Evolutionary conservation across 208 protist genomes (phyloP), one percentile per base, ranked within the genome.

Genomic region (Vickermania spadyakhi): DNA sequence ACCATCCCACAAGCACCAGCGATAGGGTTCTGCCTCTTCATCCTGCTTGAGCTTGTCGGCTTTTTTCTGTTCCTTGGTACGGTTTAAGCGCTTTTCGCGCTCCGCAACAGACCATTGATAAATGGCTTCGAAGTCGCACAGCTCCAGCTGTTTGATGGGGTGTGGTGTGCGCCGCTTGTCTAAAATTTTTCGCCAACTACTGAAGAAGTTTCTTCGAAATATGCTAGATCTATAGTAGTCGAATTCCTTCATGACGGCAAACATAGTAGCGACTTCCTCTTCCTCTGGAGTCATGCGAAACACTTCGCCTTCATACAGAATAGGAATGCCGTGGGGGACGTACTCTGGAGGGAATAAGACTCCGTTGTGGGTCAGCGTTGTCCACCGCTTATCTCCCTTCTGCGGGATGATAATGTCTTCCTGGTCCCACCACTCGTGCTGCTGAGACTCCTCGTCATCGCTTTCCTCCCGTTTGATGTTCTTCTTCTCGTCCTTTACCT

Each of bases 181-280:
- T 1, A 99, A 70, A 21, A 97, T 82, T 60, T 84, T 66, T 21
- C 78, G 75, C 83, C 93, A 99, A 60, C 94, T 96, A 2, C 69
- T 62, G 61, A 98, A 99, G 68, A 99, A 99, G 79, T 99, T 99
- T 50, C 95, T 68, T 54, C 96, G 85, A 74, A 99, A 99, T 28
- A 81, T 58, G 18, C 77, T 69, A 53, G 98, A 98, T 58, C 93
- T 82, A 54, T 96, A 94, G 75, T 98, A 97, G 66, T 99, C 97
- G 25, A 87, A 95, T 52, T 90, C 94, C 77, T 70, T 84, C 73
- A 96, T 75, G 2, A 89, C 73, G 0, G 98, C 98, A 56, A 98
- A 99, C 78, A 98, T 98, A 0, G 98, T 99, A 2, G 98, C 98
- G n/a, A 98, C 86, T 72, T 99, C 98, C 75, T 99, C 98, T 68